These are phyloP conservation scores for Eucalyptus pauciflora DNA, from an alignment of 345 rosid species.

Conservation along the genomic window DNA sequence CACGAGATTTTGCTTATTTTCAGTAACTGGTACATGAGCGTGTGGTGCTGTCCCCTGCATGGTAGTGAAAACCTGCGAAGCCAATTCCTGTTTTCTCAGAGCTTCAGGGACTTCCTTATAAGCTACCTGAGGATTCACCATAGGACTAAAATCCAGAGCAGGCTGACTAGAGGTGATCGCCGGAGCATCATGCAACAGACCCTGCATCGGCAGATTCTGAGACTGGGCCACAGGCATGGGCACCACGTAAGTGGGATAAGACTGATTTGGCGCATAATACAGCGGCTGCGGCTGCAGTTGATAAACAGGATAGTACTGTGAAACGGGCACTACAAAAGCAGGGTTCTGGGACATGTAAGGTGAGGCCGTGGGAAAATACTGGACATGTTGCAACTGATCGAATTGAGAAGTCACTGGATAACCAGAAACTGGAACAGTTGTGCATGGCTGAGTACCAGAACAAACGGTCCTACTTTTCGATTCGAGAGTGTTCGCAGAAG, in stretches of 20 bases:
- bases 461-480: constrained; percentile 3
- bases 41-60: not conserved
- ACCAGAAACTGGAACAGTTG: constrained; percentile 23
- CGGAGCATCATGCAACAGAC: constrained; percentile 7
- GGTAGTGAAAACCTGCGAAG: not conserved
- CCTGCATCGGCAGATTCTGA: constrained; percentile 17
- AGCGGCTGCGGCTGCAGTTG: constrained; percentile 16
- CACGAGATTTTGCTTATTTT: constrained; percentile 4
- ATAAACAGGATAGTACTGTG: constrained; percentile 24
- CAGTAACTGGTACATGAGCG: not conserved
- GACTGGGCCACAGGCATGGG: constrained; percentile 27
- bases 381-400: constrained; percentile 30
- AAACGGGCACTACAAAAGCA: constrained; percentile 11
- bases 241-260: constrained; percentile 28
- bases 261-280: constrained; percentile 35
- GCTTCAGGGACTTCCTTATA: not conserved
- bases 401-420: constrained; percentile 22
- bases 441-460: constrained; percentile 7
- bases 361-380: constrained; percentile 17
- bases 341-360: constrained; percentile 25
- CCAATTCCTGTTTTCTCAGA: not conserved
- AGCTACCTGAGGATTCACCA: not conserved
- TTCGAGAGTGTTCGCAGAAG: constrained; percentile 6
- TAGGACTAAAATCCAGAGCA: constrained; percentile 11
- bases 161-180: constrained; percentile 4